Conservation (phyloP, 257 asterid genomes). For the Paulownia fortunei region DNA sequence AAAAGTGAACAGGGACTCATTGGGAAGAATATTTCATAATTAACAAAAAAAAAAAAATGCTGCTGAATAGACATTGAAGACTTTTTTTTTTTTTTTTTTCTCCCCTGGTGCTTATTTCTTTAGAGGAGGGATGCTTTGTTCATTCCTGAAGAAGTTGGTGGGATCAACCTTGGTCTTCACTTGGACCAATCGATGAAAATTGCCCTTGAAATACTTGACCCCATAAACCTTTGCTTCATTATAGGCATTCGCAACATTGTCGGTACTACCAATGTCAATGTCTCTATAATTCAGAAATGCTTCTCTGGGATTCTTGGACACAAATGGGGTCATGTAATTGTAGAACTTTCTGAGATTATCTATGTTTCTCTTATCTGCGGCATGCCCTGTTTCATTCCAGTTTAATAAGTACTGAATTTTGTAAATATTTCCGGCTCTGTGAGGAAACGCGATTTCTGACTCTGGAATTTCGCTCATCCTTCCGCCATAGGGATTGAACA, state of each 20-base stretch:
- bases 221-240: conserved; percentile 46
- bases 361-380: neutral
- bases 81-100: too few relatives aligned
- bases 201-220: conserved; percentile 44
- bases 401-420: conserved; percentile 36
- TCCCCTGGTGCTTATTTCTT: neutral
- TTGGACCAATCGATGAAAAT: conserved; percentile 50
- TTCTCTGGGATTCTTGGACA: conserved; percentile 44
- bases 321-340: conserved; percentile 46
- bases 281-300: conserved; percentile 54
- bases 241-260: conserved; percentile 22
- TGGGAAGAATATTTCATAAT: neutral
- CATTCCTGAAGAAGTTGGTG: conserved; percentile 49
- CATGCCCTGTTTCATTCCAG: conserved; percentile 35
- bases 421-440: conserved; percentile 42
- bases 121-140: conserved; percentile 49
- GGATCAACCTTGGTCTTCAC: conserved; percentile 53
- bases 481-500: conserved; percentile 49
- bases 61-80: neutral
- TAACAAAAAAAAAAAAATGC: neutral
- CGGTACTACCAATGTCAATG: conserved; percentile 46
- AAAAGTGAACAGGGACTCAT: too few relatives aligned
- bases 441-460: conserved; percentile 38
- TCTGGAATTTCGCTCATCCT: conserved; percentile 40
- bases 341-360: neutral